Conservation (phyloP, 2,329 filamentous ascomycete genomes). For the Diaporthe sp. region DNA sequence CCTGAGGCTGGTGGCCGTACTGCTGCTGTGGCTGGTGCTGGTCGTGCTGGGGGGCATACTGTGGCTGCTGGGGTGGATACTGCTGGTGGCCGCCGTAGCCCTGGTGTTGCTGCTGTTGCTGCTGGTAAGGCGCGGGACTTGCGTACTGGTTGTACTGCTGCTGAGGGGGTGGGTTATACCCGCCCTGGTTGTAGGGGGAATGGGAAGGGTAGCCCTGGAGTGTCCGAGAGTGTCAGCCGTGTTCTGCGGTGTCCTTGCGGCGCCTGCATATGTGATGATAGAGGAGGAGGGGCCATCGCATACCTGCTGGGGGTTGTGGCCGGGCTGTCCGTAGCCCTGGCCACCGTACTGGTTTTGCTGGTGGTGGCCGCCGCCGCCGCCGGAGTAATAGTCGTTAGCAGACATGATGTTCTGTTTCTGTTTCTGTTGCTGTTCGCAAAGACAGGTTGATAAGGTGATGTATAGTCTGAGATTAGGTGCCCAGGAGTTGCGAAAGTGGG, state of each 20-base stretch:
- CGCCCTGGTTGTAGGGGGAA: constrained; percentile 38
- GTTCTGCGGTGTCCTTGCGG: constrained; percentile 15
- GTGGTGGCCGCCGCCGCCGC: constrained; percentile 30
- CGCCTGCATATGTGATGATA: constrained; percentile 37
- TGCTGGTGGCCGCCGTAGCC: constrained; percentile 36
- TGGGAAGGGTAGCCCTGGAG: constrained; percentile 25
- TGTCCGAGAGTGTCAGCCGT: neutral
- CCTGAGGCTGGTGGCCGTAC: neutral
- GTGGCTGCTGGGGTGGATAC: constrained; percentile 37
- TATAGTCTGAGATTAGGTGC: neutral
- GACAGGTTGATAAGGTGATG: neutral
- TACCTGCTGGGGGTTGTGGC: constrained; percentile 40
- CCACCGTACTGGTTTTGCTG: constrained; percentile 36
- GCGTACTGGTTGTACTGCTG: constrained; percentile 35
- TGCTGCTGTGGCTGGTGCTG: neutral
- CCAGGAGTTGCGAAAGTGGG: neutral
- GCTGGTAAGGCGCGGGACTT: constrained; percentile 35
- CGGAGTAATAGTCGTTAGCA: constrained; percentile 39
- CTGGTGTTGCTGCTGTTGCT: constrained; percentile 33
- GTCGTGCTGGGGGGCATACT: constrained; percentile 37
- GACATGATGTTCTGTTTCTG: constrained; percentile 35
- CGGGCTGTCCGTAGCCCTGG: constrained; percentile 36
- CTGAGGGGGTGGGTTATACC: constrained; percentile 44
- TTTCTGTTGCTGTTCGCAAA: neutral
- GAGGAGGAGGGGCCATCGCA: constrained; percentile 37